These are phyloP conservation scores for Schizothecium vesticola DNA, from an alignment of 495 filamentous ascomycete species.

Conservation along the genomic window DNA sequence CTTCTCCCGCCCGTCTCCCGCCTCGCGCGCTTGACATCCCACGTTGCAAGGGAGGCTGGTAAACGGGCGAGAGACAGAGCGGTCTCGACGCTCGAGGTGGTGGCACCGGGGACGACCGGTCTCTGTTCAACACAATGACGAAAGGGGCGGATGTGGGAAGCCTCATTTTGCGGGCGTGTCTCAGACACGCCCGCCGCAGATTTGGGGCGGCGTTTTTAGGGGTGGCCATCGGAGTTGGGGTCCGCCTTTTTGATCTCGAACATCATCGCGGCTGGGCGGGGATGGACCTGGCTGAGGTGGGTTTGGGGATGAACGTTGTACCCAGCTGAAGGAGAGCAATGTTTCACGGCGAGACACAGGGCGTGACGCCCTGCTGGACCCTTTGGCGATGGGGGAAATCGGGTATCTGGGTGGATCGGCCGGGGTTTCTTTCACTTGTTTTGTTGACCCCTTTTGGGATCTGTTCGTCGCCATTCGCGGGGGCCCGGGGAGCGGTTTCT, in stretches of 20 bases:
- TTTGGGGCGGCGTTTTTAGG: background rate
- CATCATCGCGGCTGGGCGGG: background rate
- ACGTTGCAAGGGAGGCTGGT: background rate
- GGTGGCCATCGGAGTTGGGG: background rate
- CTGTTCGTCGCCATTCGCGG: background rate
- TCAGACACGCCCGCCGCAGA: background rate
- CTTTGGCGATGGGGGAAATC: background rate
- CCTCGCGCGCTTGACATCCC: background rate
- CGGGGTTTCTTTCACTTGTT: background rate
- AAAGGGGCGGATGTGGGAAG: background rate
- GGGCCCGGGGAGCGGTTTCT: background rate
- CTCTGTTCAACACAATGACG: background rate
- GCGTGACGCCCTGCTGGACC: background rate
- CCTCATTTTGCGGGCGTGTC: background rate
- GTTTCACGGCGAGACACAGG: background rate
- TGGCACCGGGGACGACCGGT: background rate
- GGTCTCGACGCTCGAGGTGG: background rate
- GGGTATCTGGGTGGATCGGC: background rate
- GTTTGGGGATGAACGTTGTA: background rate
- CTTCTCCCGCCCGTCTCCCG: background rate
- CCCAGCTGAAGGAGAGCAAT: background rate
- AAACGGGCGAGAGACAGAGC: background rate
- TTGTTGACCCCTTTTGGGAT: background rate
- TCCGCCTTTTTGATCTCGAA: background rate
- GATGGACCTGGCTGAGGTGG: background rate